Conservation (phyloP, 2,329 filamentous ascomycete species). For the Herpotrichia juniperi region DNA sequence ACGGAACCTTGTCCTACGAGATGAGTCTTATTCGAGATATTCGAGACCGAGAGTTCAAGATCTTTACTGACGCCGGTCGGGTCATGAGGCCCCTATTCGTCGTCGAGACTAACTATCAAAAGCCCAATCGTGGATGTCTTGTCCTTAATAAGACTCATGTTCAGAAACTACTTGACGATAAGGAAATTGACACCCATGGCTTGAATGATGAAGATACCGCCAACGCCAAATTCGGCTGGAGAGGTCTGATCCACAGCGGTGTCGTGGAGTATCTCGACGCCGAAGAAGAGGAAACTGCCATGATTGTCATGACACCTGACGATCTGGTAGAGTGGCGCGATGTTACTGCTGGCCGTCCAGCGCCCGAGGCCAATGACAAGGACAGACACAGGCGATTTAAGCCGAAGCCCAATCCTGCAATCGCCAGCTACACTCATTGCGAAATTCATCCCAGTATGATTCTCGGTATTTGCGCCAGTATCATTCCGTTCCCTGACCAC, state of each 20-base stretch:
- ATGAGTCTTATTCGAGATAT: conserved; percentile 96
- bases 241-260: conserved; percentile 80
- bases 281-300: conserved; percentile 96
- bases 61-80: conserved; percentile 95
- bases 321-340: conserved; percentile 72
- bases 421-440: conserved; percentile 95
- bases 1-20: conserved; percentile 85
- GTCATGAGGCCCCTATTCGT: conserved; percentile 95
- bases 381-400: conserved; percentile 88
- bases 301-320: conserved; percentile 99
- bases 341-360: conserved; percentile 51
- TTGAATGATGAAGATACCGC: conserved; percentile 64
- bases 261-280: conserved; percentile 96
- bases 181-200: conserved; percentile 65
- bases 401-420: conserved; percentile 82
- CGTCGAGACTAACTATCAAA: conserved; percentile 82
- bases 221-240: conserved; percentile 79
- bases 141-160: conserved; percentile 87
- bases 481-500: conserved; percentile 99
- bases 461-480: conserved; percentile 95
- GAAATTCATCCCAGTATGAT: conserved; percentile 99
- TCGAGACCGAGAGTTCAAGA: conserved; percentile 95
- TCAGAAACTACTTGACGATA: conserved; percentile 74
- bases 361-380: conserved; percentile 62
- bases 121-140: conserved; percentile 75